Percentiles rank a stretch among this genome's conserved stretches.
These are phyloP conservation scores for Boletus pseudopeckii DNA, from an alignment of 768 basidiomycete genomes.

Conservation along the genomic window DNA sequence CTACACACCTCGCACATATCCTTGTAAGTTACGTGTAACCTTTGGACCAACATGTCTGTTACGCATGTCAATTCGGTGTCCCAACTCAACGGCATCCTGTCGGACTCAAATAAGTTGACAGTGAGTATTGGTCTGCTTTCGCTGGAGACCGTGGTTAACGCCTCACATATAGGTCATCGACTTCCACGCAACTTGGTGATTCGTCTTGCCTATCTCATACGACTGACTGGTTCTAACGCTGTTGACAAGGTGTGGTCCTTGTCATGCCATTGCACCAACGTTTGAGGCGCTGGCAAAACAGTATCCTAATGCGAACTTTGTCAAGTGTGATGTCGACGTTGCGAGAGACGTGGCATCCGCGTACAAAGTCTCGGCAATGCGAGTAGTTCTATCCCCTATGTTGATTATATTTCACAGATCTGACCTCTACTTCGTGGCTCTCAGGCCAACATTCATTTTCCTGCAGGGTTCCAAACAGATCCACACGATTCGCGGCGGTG, in stretches of 20 bases:
- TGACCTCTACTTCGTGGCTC: neutral
- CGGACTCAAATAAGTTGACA: conserved; percentile 60
- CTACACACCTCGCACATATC: neutral
- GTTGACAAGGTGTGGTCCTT: conserved; percentile 73
- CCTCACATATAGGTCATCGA: conserved; percentile 64
- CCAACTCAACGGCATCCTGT: conserved; percentile 58
- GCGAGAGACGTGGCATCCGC: conserved; percentile 61
- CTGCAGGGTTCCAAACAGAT: conserved; percentile 64
- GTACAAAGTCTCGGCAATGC: conserved; percentile 76
- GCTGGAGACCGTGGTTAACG: neutral
- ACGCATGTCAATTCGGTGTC: conserved; percentile 61
- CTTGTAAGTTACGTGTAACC: neutral
- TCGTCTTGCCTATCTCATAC: conserved; percentile 2
- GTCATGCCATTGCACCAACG: conserved; percentile 75
- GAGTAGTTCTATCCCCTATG: conserved; percentile 19
- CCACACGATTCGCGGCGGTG: conserved; percentile 70
- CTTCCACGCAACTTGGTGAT: conserved; percentile 81
- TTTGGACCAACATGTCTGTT: conserved; percentile 45
- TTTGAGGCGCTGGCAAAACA: conserved; percentile 69
- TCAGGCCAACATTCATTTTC: conserved; percentile 84
- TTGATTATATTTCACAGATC: neutral
- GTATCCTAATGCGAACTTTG: conserved; percentile 69
- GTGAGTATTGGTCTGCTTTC: conserved; percentile 35
- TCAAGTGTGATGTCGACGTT: conserved; percentile 80
- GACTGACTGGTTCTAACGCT: conserved; percentile 7